Evolutionary conservation across 2,329 filamentous ascomycete species (phyloP).

Genomic region (Cordyceps cicadae): DNA sequence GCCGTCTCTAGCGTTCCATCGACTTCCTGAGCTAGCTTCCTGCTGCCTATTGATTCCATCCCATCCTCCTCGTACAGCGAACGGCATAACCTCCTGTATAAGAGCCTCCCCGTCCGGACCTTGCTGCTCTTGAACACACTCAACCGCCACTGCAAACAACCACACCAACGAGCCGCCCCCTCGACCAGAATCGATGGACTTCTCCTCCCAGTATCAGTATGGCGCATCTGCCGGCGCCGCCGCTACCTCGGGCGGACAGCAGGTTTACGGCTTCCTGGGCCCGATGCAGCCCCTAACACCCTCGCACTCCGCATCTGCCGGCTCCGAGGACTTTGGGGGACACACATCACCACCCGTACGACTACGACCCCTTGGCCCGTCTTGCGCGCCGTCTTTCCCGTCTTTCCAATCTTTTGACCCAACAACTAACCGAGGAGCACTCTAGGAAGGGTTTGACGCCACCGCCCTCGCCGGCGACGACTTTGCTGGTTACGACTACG

Average conservation of each 20-base stretch:
- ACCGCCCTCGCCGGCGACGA: slow-evolving; percentile 33
- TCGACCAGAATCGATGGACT: slow-evolving; percentile 37
- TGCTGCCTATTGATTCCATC: no score
- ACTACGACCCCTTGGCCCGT: slow-evolving; percentile 22
- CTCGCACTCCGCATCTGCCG: slow-evolving; percentile 45
- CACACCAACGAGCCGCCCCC: not conserved
- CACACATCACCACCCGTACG: slow-evolving; percentile 46
- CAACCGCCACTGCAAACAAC: not conserved
- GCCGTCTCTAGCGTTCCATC: not conserved
- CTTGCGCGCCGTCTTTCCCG: not conserved
- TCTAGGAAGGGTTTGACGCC: slow-evolving; percentile 42
- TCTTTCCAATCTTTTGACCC: slow-evolving; percentile 16
- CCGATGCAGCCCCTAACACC: slow-evolving; percentile 46
- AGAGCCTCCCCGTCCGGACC: not conserved
- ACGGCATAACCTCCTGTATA: not conserved
- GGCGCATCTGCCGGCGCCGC: not conserved
- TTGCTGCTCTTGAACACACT: not conserved
- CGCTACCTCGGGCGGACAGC: slow-evolving; percentile 23
- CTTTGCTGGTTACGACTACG: slow-evolving; percentile 39
- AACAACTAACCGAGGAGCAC: not conserved
- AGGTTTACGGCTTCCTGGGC: slow-evolving; percentile 44
- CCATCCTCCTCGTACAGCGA: not conserved
- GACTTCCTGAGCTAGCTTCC: not conserved
- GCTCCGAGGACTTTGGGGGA: slow-evolving; percentile 44
- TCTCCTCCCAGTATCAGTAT: slow-evolving; percentile 40